Evolutionary conservation across 768 basidiomycete species (phyloP), one percentile per base, ranked within the genome.

Genomic region (Termitomyces sp.): DNA sequence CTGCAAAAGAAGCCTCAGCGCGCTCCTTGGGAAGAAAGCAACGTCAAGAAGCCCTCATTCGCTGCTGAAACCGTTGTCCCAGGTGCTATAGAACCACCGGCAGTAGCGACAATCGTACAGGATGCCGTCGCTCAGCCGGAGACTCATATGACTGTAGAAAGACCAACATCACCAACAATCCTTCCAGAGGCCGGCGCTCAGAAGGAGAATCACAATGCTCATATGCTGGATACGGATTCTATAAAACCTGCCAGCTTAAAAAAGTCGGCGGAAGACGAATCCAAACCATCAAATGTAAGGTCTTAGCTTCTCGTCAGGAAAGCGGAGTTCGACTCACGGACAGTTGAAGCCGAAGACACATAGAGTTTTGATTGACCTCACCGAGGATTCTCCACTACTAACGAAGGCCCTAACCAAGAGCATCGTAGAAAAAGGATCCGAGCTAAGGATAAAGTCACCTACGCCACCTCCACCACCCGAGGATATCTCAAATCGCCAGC

Each of bases 321-420:
- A 8, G n/a, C 39, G 11, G 28, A n/a, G 3, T 46, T 35, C 22
- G 39, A 46, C 59, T 55, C 24, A 55, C 40, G 16, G 63, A 7
- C 20, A 24, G 16, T 57, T 28, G 4, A 53, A 61, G 32, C 49
- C 22, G n/a, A 38, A 53, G 42, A 22, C 53, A 51, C 35, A 44
- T 36, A 48, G 48, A 22, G 65, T 73, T 8, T 79, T 75, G 46
- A 77, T 83, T 59, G 83, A 85, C 67, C 72, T 83, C 58, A 82
- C 79, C n/a, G 62, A 68, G 20, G 74, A 77, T 46, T 57, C 64
- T 18, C 67, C 70, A 22, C 40, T 18, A 9, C 24, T 13, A 32
- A 54, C 57, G 8, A 58, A 57, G 54, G 28, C 44, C 54, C 42
- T n/a, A n/a, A 33, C 42, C 18, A 38, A n/a, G 20, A 39, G 39